Percentiles rank a stretch among this genome's conserved stretches.
Conservation (phyloP, 1,139 yeast genomes). For the Hansenula sp. region DNA sequence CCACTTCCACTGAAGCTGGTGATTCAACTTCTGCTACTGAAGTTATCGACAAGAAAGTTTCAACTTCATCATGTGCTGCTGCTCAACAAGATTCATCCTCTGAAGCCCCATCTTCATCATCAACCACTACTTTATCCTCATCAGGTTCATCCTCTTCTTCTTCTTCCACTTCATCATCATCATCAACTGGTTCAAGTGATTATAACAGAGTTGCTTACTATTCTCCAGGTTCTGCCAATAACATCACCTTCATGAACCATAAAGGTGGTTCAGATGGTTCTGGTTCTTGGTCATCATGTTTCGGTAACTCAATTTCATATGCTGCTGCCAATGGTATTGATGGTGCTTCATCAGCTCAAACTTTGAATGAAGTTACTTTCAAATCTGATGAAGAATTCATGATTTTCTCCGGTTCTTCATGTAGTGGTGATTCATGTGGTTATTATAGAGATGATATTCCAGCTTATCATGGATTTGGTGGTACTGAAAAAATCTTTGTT, state of each 20-base stretch:
- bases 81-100: conserved; percentile 17
- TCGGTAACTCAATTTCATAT: conserved; percentile 86
- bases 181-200: conserved; percentile 36
- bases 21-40: conserved; percentile 10
- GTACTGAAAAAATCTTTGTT: conserved; percentile 74
- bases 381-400: conserved; percentile 72
- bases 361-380: conserved; percentile 60
- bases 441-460: conserved; percentile 82
- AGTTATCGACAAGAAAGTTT: conserved; percentile 2
- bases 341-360: conserved; percentile 58
- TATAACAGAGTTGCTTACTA: conserved; percentile 81
- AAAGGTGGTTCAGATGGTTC: conserved; percentile 72
- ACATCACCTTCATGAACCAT: conserved; percentile 79
- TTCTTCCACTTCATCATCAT: conserved; percentile 30
- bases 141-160: conserved; percentile 25
- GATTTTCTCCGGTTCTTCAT: conserved; percentile 67
- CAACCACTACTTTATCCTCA: conserved; percentile 27
- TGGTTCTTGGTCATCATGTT: conserved; percentile 78
- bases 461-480: conserved; percentile 89
- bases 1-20: conserved; percentile 9
- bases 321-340: conserved; percentile 70
- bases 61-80: conserved; percentile 23
- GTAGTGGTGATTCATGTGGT: conserved; percentile 68
- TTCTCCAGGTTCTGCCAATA: conserved; percentile 57
- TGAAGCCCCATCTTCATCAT: conserved; percentile 22